phyloP scores from a whole-genome alignment of 208 protist genomes.

The Trichomonas tenax region DNA sequence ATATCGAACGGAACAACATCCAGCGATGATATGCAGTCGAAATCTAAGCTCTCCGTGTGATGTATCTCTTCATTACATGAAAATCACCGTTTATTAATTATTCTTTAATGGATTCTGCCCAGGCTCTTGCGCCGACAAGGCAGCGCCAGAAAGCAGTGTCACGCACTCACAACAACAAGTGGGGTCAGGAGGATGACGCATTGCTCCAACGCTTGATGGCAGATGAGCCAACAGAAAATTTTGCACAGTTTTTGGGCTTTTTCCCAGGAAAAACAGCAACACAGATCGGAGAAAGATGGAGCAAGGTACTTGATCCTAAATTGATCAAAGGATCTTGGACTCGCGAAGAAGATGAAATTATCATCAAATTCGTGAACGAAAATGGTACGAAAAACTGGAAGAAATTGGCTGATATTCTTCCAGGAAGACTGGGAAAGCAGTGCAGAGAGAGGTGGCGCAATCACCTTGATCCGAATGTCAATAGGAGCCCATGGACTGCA shows the following conservation, averaged over 20 bases:
- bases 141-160: neutral
- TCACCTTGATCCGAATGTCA: conserved; percentile 43
- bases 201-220: neutral
- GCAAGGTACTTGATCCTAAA: neutral
- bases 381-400: conserved; percentile 41
- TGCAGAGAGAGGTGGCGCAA: conserved; percentile 46
- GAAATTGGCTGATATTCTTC: conserved; percentile 26
- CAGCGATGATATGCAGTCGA: too few relatives aligned
- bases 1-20: too few relatives aligned
- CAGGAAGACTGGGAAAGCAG: conserved; percentile 39
- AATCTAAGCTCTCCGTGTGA: too few relatives aligned
- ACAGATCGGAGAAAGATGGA: neutral
- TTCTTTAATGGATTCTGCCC: neutral
- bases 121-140: neutral
- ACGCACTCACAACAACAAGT: neutral
- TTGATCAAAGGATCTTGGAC: conserved; percentile 7
- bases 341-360: conserved; percentile 37
- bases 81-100: neutral
- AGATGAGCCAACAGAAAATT: neutral
- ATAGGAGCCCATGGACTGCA: conserved; percentile 34
- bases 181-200: neutral
- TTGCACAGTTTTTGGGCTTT: neutral
- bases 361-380: conserved; percentile 27
- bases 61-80: neutral
- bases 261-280: neutral